Evolutionary conservation across 129 eudicot species (phyloP), one percentile per base, ranked within the genome.

Genomic region (Flaveria ramosissima): DNA sequence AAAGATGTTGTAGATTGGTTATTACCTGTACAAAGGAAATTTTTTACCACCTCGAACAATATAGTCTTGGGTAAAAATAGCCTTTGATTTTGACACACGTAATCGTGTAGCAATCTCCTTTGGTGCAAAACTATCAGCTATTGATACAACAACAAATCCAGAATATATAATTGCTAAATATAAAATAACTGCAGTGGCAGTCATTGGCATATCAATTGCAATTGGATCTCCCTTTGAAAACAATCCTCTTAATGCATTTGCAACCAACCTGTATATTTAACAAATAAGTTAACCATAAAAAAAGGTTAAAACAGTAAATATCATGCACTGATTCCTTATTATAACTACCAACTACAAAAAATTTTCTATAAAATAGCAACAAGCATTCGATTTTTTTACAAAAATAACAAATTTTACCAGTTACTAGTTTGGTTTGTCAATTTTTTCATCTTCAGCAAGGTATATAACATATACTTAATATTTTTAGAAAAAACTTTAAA

Each of bases 201-300:
- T 91, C 99, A 95, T 95, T 53, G 96, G 96, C 99, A 95, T 95
- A 80, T 89, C 97, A 64, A 95, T 95, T 67, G 97, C 99, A 84
- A 95, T 89, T 4, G 89, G 88, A 81, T 91, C 97, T 78, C 96
- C 99, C 86, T 73, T 87, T 51, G 85, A 46, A 86, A 87, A 95
- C 79, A 68, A 42, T 36, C 72, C 36, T 74, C 78, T 91, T 67
- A 95, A 80, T 71, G 99, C 92, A 85, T 88, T 87, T 56, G 97
- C 97, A 48, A 91, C 94, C 81, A 95, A 66, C 96, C 97, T 95
- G 85, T 48, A 15, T 4, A 67, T 64, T 75, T 26, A 47, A 19
- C 43, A 64, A 19, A 64, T 30, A 76, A 51, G 17, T n/a, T 17
- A 61, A 2, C 41, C 1, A 8, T 6, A 71, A 6, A 71, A 23